Evolutionary conservation across 768 basidiomycete genomes (phyloP), one percentile per base, ranked within the genome.

Genomic region (Psilocybe cubensis): DNA sequence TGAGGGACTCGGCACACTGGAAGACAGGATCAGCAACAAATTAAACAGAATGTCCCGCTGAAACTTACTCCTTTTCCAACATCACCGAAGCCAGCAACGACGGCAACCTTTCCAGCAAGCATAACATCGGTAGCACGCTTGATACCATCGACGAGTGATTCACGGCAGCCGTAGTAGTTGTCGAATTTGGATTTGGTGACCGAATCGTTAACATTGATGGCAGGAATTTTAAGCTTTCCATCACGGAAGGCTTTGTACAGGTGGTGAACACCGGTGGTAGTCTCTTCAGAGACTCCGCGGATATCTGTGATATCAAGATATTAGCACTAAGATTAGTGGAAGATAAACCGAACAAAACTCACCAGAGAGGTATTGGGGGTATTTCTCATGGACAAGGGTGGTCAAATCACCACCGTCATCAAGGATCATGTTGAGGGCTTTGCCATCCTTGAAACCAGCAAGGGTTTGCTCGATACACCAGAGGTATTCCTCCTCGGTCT

Each of bases 161-260:
- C 97, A 70, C 97, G 94, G 80, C 97, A 99, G 60, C 97, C 97
- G 73, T 99, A 99, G 78, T 94, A 91, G 80, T 94, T 94, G 79
- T 96, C 91, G 73, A 99, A 99, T 83, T 99, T 99, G 72, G 95
- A 97, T 79, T 99, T 99, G 64, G 97, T 99, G 70, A 99, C 97
- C 4, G 96, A 97, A 80, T 97, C 96, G 76, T 98, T 98, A 70
- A 99, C 97, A 75, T 99, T 99, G 84, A 99, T 98, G 61, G 97
- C 97, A 59, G 97, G 96, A 63, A 98, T 83, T 82, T 95, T 96
- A 71, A 99, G 86, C 72, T 84, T 92, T 66, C 96, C 96, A 43
- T 97, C 94, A 64, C 94, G 88, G 90, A 95, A 91, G 58, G 91
- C 87, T 83, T 96, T 96, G 89, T 98, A 98, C 25, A 99, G 83